Conservation (phyloP, 768 basidiomycete genomes). For the Macrolepiota fuliginosa region DNA sequence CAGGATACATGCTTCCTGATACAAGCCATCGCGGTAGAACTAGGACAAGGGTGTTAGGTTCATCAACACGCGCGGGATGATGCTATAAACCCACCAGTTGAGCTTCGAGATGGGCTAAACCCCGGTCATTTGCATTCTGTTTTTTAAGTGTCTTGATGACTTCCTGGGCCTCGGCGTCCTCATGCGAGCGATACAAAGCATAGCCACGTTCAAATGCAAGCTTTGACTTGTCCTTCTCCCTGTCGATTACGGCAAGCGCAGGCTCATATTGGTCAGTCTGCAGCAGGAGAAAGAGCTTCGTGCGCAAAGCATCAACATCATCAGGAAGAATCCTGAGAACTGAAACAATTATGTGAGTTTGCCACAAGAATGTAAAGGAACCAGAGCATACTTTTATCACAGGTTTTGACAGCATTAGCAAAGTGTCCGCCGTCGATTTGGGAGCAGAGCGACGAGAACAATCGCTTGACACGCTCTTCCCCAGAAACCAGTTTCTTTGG, state of each 20-base stretch:
- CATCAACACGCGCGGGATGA: not conserved
- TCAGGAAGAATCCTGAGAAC: constrained; percentile 68
- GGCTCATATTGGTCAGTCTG: constrained; percentile 80
- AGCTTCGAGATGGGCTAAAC: constrained; percentile 77
- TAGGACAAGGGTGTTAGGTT: constrained; percentile 23
- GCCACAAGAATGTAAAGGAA: constrained; percentile 8
- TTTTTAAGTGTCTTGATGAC: constrained; percentile 50
- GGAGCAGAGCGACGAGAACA: constrained; percentile 78
- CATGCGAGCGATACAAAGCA: constrained; percentile 80
- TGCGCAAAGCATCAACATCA: constrained; percentile 73
- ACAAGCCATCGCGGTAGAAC: constrained; percentile 78
- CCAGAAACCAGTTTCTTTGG: constrained; percentile 31
- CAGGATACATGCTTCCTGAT: constrained; percentile 68
- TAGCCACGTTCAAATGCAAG: constrained; percentile 75
- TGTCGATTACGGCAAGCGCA: constrained; percentile 62
- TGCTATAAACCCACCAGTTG: constrained; percentile 63
- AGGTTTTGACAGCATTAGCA: constrained; percentile 83
- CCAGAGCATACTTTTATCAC: constrained; percentile 74
- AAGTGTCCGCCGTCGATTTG: constrained; percentile 92
- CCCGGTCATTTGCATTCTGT: constrained; percentile 49
- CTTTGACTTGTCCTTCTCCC: constrained; percentile 22
- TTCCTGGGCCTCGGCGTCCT: constrained; percentile 62
- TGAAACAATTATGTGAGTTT: constrained; percentile 24
- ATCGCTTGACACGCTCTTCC: constrained; percentile 45
- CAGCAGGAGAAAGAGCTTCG: constrained; percentile 83